Evolutionary conservation across 1,284 basidiomycete species (phyloP).

Genomic region (Fomitopsis betulina): DNA sequence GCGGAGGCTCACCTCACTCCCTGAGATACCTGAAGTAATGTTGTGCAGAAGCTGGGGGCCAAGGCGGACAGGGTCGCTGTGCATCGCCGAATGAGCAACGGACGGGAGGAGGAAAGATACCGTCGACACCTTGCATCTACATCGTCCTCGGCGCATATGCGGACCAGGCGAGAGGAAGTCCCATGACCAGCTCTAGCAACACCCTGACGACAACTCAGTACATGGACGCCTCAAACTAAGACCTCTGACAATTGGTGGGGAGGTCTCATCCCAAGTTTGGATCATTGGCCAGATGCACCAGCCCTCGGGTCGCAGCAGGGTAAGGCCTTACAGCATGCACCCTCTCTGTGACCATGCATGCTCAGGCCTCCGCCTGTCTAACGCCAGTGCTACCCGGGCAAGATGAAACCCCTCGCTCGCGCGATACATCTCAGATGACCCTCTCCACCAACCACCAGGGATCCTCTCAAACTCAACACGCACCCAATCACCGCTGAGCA

Average conservation of each 20-base stretch:
- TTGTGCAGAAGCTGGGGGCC: slow-evolving; percentile 62
- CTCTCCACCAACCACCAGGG: no score
- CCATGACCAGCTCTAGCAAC: slow-evolving; percentile 8
- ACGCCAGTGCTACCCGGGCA: no score
- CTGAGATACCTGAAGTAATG: slow-evolving; percentile 28
- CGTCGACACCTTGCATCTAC: slow-evolving; percentile 27
- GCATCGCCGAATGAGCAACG: background rate
- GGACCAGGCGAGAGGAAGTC: slow-evolving; percentile 43
- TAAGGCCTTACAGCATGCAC: no score
- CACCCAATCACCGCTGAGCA: slow-evolving; percentile 49
- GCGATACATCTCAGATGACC: no score
- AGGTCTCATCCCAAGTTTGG: no score
- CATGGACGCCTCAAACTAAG: background rate
- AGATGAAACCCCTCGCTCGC: no score
- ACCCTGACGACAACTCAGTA: slow-evolving; percentile 8
- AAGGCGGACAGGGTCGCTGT: slow-evolving; percentile 27
- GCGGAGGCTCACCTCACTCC: slow-evolving; percentile 32
- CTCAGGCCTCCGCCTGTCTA: no score
- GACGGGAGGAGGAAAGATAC: background rate
- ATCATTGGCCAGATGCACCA: no score
- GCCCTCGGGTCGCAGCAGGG: no score
- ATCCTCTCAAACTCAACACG: slow-evolving; percentile 28
- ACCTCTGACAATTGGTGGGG: no score
- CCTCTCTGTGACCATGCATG: no score
- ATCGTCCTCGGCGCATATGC: slow-evolving; percentile 50